Base-by-base conservation (phyloP, 108 stramenopile genomes). In the Schizochytrium sp. region DNA sequence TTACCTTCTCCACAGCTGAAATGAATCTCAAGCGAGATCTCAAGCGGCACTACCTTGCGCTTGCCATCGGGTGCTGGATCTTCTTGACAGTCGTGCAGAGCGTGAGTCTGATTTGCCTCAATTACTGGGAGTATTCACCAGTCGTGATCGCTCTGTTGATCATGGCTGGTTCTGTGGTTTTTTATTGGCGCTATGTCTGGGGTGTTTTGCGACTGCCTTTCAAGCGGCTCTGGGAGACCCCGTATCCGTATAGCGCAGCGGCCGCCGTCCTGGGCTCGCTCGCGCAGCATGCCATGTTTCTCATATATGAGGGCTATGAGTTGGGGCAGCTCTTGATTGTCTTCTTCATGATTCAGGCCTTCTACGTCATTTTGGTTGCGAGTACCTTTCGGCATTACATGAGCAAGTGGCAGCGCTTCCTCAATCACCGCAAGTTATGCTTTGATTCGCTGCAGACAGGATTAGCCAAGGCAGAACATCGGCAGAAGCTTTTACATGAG, bases 101-200 rank as follows among this genome's bases (percentile, higher is more conserved):
- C 25, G 51, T 83, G 51, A 53, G 48, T 12, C 76, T 83, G n/a
- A 83, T 83, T 4, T 25, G n/a, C 25, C 51, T 83, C 48, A 47
- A 83, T 4, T 83, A 83, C 76, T 83, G 76, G 76, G 76, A 83
- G n/a, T 83, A 83, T 45, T 12, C 76, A 3, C 76, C 76, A 1
- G 76, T 83, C 19, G 76, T 83, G 18, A 83, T 83, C 23, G 76
- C 48, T 12, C n/a, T 83, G 25, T 10, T 12, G 0, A 83, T 53
- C n/a, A 83, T 83, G 76, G 45, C 51, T 23, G 48, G 10, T 23
- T 83, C 76, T 12, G 51, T 53, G 4, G 48, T 83, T 55, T 83
- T 83, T 83, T 83, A 83, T 45, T 83, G 76, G 76, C 45, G 76
- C 16, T 83, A 83, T 23, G 76, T 83, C 25, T 83, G 76, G 76